phyloP scores from a whole-genome alignment of 2,329 filamentous ascomycete species.

The Cadophora sp. region DNA sequence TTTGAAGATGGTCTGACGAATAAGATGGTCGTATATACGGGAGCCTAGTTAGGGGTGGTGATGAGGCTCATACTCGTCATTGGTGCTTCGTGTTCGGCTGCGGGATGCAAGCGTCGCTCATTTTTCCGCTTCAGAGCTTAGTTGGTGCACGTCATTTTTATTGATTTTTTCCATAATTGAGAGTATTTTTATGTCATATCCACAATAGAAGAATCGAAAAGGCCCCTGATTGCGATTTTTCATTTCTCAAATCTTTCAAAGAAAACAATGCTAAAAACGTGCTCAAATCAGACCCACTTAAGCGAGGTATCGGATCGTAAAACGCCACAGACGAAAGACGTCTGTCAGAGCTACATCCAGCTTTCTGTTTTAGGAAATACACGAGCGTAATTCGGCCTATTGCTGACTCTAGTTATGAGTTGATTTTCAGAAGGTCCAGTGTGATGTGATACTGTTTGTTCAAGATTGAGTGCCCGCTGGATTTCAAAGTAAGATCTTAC shows the following conservation, averaged over 20 bases:
- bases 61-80: background rate
- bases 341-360: background rate
- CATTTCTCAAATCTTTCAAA: background rate
- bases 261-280: background rate
- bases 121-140: background rate
- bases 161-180: too few species aligned
- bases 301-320: background rate
- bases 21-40: background rate
- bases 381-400: background rate
- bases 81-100: background rate
- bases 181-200: too few species aligned
- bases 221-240: too few species aligned
- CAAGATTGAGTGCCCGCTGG: too few species aligned
- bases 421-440: too few species aligned
- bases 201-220: too few species aligned
- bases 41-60: background rate
- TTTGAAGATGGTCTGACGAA: slow-evolving; percentile 6
- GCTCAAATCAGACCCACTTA: background rate
- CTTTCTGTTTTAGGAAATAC: background rate
- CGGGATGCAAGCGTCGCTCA: background rate
- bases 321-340: background rate
- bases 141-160: too few species aligned
- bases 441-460: too few species aligned
- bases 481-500: too few species aligned
- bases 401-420: background rate